These are phyloP conservation scores for Ashbya aceris DNA, from an alignment of 1,139 yeast genomes.

Conservation along the genomic window DNA sequence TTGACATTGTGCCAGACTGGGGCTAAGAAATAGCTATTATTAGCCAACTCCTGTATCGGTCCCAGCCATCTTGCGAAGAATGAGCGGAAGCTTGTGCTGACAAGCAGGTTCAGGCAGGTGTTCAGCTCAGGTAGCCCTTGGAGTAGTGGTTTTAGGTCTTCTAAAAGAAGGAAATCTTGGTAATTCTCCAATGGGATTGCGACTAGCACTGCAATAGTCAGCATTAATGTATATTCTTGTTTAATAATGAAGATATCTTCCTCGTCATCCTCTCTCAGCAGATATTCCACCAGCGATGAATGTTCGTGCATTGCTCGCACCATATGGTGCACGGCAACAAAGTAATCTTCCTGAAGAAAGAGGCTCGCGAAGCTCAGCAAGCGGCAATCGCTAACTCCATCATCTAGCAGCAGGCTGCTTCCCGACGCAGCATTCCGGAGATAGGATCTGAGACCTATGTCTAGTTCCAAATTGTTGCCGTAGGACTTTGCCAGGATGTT, in stretches of 20 bases:
- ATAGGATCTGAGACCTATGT: slow-evolving; percentile 1
- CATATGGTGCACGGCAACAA: slow-evolving; percentile 18
- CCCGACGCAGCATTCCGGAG: neutral
- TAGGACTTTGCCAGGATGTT: neutral
- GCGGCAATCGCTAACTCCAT: slow-evolving; percentile 10
- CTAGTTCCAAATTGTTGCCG: slow-evolving; percentile 3
- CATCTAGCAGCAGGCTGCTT: slow-evolving; percentile 10
- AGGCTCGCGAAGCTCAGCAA: slow-evolving; percentile 15
- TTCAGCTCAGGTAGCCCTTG: slow-evolving; percentile 11
- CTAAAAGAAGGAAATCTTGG: slow-evolving; percentile 19
- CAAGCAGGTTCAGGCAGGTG: slow-evolving; percentile 15
- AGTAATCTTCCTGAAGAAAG: slow-evolving; percentile 19
- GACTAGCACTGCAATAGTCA: slow-evolving; percentile 18
- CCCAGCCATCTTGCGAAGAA: slow-evolving; percentile 21
- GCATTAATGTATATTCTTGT: slow-evolving; percentile 17
- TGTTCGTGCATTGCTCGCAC: slow-evolving; percentile 15
- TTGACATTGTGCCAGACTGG: slow-evolving; percentile 17
- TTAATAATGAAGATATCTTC: slow-evolving; percentile 11
- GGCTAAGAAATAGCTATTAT: slow-evolving; percentile 14
- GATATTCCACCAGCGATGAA: slow-evolving; percentile 8
- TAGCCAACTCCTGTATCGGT: slow-evolving; percentile 12
- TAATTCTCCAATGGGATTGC: slow-evolving; percentile 24
- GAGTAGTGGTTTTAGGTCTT: slow-evolving; percentile 12
- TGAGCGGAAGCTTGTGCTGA: slow-evolving; percentile 17
- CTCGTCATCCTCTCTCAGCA: slow-evolving; percentile 4